A percentile compares a stretch with the other conserved stretches of the same genome.
phyloP scores from a whole-genome alignment of 2,329 filamentous ascomycete species.

The Thelonectria blattea region DNA sequence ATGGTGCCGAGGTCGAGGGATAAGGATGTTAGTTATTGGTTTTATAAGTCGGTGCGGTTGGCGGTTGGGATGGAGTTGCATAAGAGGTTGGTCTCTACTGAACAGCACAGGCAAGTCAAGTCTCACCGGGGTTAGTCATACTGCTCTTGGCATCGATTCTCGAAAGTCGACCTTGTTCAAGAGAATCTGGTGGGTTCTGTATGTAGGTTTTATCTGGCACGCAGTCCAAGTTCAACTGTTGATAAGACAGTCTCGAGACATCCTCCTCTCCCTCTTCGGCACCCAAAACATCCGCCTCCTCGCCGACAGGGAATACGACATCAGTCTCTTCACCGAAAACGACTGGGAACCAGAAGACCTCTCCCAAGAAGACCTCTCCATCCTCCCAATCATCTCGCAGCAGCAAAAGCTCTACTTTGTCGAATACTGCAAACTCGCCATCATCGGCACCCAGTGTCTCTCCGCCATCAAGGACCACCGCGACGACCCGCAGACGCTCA shows the following conservation, averaged over 20 bases:
- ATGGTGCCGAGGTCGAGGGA: conserved; percentile 13
- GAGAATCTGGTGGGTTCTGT: conserved; percentile 18
- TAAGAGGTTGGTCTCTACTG: not conserved
- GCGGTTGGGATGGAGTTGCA: conserved; percentile 16
- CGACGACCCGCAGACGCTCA: conserved; percentile 5
- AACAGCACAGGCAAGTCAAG: not conserved
- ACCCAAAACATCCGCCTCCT: conserved; percentile 13
- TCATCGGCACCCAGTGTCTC: conserved; percentile 10
- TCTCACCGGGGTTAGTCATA: not conserved
- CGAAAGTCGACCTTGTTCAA: conserved; percentile 9
- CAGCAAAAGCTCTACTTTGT: conserved; percentile 11
- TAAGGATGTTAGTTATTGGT: conserved; percentile 15
- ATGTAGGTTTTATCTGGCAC: not conserved
- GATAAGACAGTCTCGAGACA: conserved; percentile 8
- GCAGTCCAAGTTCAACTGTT: not conserved
- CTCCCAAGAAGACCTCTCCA: not conserved
- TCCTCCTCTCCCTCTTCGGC: conserved; percentile 13
- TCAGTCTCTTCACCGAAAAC: conserved; percentile 4
- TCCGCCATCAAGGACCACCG: conserved; percentile 4
- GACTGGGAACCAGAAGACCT: conserved; percentile 14
- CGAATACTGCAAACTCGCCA: conserved; percentile 12
- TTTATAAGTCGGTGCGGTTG: conserved; percentile 13
- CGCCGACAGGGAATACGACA: conserved; percentile 5
- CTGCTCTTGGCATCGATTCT: not conserved
- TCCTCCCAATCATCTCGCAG: not conserved